Evolutionary conservation across 768 basidiomycete species (phyloP).

Genomic region (Tricholoma sp.): DNA sequence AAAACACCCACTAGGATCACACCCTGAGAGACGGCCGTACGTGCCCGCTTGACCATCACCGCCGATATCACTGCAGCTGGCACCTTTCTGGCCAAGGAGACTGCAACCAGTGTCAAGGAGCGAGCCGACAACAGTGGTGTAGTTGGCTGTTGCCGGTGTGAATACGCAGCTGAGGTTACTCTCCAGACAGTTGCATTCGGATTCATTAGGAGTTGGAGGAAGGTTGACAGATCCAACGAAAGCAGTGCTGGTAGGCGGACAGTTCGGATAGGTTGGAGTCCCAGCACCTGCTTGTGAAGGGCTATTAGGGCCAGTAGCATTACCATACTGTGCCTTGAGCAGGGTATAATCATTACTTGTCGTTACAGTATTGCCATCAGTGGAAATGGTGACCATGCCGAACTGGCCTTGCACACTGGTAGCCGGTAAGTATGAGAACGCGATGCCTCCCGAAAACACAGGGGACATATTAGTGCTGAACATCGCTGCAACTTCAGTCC

Average conservation of each 20-base stretch:
- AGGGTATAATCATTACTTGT: slow-evolving; percentile 63
- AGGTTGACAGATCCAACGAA: slow-evolving; percentile 64
- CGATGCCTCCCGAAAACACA: slow-evolving; percentile 86
- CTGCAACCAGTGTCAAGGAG: slow-evolving; percentile 73
- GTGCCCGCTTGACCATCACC: slow-evolving; percentile 68
- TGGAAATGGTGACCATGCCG: slow-evolving; percentile 77
- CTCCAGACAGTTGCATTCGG: slow-evolving; percentile 76
- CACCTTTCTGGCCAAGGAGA: slow-evolving; percentile 56
- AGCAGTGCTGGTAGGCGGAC: slow-evolving; percentile 55
- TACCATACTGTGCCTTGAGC: slow-evolving; percentile 57
- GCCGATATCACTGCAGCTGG: slow-evolving; percentile 64
- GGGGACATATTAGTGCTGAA: slow-evolving; percentile 69
- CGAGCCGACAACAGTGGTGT: slow-evolving; percentile 52
- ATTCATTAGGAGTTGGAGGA: slow-evolving; percentile 80
- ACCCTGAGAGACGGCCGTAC: slow-evolving; percentile 74
- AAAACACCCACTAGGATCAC: slow-evolving; percentile 64
- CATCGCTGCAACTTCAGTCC: slow-evolving; percentile 75
- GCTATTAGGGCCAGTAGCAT: slow-evolving; percentile 53
- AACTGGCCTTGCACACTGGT: slow-evolving; percentile 67
- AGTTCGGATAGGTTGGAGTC: slow-evolving; percentile 51
- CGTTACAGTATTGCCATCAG: slow-evolving; percentile 62
- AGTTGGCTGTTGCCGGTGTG: slow-evolving; percentile 57
- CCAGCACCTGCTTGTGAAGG: slow-evolving; percentile 42
- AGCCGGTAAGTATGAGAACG: slow-evolving; percentile 89
- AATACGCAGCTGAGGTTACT: slow-evolving; percentile 69